These are phyloP conservation scores for Fraxinus baroniana DNA, from an alignment of 305 asterid species.

Conservation along the genomic window DNA sequence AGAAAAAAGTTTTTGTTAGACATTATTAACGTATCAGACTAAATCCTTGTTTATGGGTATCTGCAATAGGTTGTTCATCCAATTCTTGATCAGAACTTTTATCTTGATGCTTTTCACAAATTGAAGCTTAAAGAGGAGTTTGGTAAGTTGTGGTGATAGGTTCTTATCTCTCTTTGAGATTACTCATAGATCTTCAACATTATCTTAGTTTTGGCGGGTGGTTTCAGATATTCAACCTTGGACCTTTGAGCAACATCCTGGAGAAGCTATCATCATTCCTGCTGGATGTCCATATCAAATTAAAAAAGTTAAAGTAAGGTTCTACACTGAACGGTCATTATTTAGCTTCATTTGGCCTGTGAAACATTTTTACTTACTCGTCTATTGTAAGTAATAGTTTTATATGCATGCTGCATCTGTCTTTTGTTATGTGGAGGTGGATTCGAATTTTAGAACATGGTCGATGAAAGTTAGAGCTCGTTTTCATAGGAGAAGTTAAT, in stretches of 20 bases:
- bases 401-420: constrained; percentile 11
- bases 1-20: neutral
- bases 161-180: constrained; percentile 11
- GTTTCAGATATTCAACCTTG: constrained; percentile 80
- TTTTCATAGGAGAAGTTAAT: neutral
- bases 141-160: constrained; percentile 44
- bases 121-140: constrained; percentile 88
- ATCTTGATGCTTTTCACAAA: constrained; percentile 90
- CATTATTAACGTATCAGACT: constrained; percentile 6
- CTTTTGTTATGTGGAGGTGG: neutral
- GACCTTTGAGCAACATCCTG: constrained; percentile 78
- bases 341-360: neutral
- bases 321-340: neutral
- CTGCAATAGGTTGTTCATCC: constrained; percentile 78
- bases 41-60: constrained; percentile 14
- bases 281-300: constrained; percentile 98
- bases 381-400: neutral
- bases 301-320: constrained; percentile 66
- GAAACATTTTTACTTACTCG: neutral
- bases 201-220: constrained; percentile 11
- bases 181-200: constrained; percentile 11
- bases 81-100: constrained; percentile 76
- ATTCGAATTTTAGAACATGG: neutral
- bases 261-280: constrained; percentile 93
- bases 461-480: neutral